These are phyloP conservation scores for Septoria petroselini DNA, from an alignment of 2,329 filamentous ascomycete genomes.

Conservation along the genomic window DNA sequence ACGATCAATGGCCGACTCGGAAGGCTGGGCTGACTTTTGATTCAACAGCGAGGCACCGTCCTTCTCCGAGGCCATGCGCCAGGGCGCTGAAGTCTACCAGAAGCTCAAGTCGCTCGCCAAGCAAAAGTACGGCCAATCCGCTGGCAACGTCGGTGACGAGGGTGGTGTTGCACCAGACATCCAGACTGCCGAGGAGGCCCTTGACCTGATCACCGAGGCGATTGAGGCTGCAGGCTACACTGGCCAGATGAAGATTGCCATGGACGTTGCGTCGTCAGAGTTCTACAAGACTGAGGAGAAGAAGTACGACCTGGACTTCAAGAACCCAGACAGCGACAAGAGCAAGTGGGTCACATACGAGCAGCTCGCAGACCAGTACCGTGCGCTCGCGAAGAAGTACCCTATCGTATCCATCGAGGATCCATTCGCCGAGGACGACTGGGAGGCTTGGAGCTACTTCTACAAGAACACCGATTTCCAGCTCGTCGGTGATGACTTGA, in stretches of 20 bases:
- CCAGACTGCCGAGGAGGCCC: constrained; percentile 91
- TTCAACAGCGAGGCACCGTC: constrained; percentile 59
- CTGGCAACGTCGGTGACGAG: constrained; percentile 98
- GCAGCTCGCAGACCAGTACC: constrained; percentile 85
- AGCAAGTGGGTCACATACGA: constrained; percentile 99
- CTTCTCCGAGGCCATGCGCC: constrained; percentile 94
- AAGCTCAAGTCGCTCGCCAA: constrained; percentile 94
- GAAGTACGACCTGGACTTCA: constrained; percentile 99
- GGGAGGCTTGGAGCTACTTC: constrained; percentile 99
- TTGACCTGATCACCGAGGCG: constrained; percentile 90
- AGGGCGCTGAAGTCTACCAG: constrained; percentile 97
- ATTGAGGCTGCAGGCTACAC: constrained; percentile 96
- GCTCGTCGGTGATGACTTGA: constrained; percentile 97
- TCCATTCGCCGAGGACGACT: constrained; percentile 99
- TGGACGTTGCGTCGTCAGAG: constrained; percentile 98
- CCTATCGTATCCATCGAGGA: constrained; percentile 99
- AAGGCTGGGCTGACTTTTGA: constrained; percentile 25
- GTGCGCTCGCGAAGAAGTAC: constrained; percentile 85
- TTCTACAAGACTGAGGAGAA: constrained; percentile 96
- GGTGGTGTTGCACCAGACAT: constrained; percentile 99
- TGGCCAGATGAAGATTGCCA: constrained; percentile 94
- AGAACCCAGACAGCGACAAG: constrained; percentile 96
- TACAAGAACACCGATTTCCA: constrained; percentile 98
- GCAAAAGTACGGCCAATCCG: constrained; percentile 99
- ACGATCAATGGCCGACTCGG: not conserved